phyloP scores from a whole-genome alignment of 106 monocot genomes.

The Hemerocallis citrina region DNA sequence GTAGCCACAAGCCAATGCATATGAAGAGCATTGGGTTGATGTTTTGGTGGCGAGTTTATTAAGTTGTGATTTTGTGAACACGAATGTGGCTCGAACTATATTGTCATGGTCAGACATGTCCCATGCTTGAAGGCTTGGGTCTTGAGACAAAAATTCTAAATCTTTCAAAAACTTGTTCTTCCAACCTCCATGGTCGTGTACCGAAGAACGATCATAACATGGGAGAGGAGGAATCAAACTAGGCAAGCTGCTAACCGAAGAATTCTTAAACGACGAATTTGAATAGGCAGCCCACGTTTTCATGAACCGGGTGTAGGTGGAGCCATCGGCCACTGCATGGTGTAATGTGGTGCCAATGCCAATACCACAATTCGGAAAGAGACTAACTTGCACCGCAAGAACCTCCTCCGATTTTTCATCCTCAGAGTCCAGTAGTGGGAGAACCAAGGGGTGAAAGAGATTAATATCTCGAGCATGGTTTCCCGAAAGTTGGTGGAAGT shows the following conservation, averaged over 20 bases:
- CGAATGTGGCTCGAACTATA: slow-evolving; percentile 8
- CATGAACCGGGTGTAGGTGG: slow-evolving; percentile 30
- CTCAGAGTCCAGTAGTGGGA: too few relatives aligned
- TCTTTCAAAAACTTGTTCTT: slow-evolving; percentile 6
- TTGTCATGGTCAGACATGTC: background rate
- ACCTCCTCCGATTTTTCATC: background rate
- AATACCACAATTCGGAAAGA: slow-evolving; percentile 26
- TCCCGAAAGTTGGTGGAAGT: slow-evolving; percentile 13
- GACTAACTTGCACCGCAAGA: slow-evolving; percentile 28
- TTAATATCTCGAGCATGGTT: slow-evolving; percentile 12
- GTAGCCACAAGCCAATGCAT: slow-evolving; percentile 14
- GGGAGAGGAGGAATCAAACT: slow-evolving; percentile 6
- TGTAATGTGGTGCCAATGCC: slow-evolving; percentile 23
- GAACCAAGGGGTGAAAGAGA: slow-evolving; percentile 1
- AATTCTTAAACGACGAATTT: too few relatives aligned
- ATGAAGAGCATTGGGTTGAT: slow-evolving; percentile 17
- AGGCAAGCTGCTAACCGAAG: too few relatives aligned
- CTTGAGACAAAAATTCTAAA: background rate
- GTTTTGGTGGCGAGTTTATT: background rate
- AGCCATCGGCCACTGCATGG: slow-evolving; percentile 33
- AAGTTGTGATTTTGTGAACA: background rate
- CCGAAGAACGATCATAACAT: slow-evolving; percentile 3
- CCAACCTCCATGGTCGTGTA: slow-evolving; percentile 11
- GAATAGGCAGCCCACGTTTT: slow-evolving; percentile 36
- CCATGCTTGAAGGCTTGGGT: slow-evolving; percentile 1